Conservation (phyloP, 257 asterid species). For the Echites panduratus region DNA sequence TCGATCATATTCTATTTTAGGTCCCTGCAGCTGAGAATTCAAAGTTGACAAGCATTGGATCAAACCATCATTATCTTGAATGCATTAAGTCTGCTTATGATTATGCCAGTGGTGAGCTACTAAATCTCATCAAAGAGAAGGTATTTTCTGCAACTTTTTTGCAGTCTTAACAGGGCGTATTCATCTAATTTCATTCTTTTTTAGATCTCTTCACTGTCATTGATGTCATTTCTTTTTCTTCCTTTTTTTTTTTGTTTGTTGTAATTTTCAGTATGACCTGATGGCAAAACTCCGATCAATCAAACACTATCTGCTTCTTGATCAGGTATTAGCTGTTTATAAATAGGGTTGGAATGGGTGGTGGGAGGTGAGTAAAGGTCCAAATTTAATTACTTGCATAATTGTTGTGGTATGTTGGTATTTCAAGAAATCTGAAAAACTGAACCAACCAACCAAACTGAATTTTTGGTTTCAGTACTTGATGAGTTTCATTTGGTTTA, state of each 20-base stretch:
- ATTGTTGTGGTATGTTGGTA: background rate
- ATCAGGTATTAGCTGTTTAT: constrained; percentile 62
- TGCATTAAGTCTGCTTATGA: constrained; percentile 92
- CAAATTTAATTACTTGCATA: background rate
- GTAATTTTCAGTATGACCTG: constrained; percentile 65
- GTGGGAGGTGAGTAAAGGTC: background rate
- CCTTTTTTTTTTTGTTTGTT: background rate
- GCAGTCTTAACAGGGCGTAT: background rate
- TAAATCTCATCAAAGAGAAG: constrained; percentile 89
- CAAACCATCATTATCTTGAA: constrained; percentile 92
- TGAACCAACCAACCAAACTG: no score
- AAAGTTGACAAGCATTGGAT: constrained; percentile 72
- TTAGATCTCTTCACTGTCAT: constrained; percentile 1
- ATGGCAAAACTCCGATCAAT: constrained; percentile 93
- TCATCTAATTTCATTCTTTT: background rate
- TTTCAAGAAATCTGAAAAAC: no score
- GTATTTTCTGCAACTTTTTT: constrained; percentile 28
- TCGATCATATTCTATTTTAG: constrained; percentile 46
- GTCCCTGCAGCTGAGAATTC: constrained; percentile 80
- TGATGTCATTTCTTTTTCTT: constrained; percentile 18
- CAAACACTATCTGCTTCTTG: constrained; percentile 98
- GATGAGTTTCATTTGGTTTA: no score
- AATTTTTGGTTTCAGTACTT: no score
- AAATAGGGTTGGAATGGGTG: background rate
- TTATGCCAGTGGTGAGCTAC: constrained; percentile 92